Percentiles rank a stretch among this genome's conserved stretches.
phyloP scores from a whole-genome alignment of 164 flowering plant genomes.

The Vitis cinerea region DNA sequence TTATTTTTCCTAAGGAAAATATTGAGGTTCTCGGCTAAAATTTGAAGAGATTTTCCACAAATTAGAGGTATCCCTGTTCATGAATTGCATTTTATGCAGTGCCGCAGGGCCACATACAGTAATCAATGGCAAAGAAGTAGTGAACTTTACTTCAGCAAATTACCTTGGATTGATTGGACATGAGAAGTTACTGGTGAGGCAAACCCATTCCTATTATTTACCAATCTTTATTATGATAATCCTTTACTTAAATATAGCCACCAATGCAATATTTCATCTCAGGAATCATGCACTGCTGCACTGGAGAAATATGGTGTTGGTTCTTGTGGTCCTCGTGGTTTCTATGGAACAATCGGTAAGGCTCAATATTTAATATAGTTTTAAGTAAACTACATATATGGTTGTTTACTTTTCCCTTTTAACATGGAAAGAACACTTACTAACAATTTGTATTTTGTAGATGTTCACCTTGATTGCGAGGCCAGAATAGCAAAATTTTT shows the following conservation, averaged over 20 bases:
- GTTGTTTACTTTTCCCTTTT: background rate
- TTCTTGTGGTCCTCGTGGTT: constrained; percentile 99
- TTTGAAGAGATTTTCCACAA: background rate
- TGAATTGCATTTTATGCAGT: constrained; percentile 44
- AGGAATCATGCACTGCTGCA: constrained; percentile 91
- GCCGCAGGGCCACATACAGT: constrained; percentile 88
- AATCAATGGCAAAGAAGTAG: constrained; percentile 81
- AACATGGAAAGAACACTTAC: background rate
- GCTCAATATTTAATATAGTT: background rate
- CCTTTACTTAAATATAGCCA: background rate
- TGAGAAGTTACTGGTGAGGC: constrained; percentile 66
- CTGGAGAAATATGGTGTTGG: constrained; percentile 98
- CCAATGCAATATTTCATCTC: constrained; percentile 16
- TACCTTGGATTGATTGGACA: constrained; percentile 93
- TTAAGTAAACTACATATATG: too few species aligned
- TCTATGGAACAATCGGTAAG: constrained; percentile 97
- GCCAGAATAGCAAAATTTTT: constrained; percentile 85
- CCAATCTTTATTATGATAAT: constrained; percentile 3
- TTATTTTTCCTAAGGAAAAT: too few species aligned
- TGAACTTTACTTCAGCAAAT: constrained; percentile 93
- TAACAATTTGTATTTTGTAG: constrained; percentile 36
- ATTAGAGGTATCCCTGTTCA: constrained; percentile 2
- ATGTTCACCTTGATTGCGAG: constrained; percentile 99
- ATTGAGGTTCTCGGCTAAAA: too few species aligned
- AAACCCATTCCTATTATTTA: background rate